These are phyloP conservation scores for Diaporthe capsici DNA, from an alignment of 2,329 filamentous ascomycete species.

Conservation along the genomic window DNA sequence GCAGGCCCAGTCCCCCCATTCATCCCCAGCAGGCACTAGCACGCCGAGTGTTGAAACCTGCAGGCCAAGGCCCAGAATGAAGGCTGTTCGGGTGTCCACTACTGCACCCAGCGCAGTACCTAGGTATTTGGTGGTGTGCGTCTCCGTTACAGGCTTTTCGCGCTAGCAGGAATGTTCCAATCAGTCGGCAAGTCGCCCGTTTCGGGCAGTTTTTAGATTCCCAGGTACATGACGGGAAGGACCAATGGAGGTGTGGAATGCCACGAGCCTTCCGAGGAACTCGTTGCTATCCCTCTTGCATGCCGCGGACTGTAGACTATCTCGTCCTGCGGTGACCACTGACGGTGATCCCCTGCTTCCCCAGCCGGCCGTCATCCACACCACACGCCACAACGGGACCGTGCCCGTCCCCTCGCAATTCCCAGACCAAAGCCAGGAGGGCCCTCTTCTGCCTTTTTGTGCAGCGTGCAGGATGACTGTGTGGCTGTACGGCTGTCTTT, in stretches of 20 bases:
- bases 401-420: conserved; percentile 23
- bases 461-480: conserved; percentile 6
- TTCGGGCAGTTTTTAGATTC: conserved; percentile 1
- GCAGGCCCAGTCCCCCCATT: not conserved
- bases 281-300: not conserved
- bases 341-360: conserved; percentile 22
- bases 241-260: conserved; percentile 21
- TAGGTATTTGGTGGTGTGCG: not conserved
- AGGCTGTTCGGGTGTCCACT: not conserved
- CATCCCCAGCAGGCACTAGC: conserved; percentile 15
- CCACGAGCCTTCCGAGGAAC: not conserved
- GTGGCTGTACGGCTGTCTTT: not conserved
- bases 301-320: not conserved
- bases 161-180: not conserved
- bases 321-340: not conserved
- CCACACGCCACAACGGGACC: conserved; percentile 30
- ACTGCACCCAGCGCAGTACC: too few species aligned
- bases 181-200: conserved; percentile 17
- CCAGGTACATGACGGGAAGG: not conserved
- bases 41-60: conserved; percentile 31
- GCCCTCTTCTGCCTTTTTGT: not conserved
- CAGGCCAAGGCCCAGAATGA: conserved; percentile 22
- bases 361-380: conserved; percentile 30
- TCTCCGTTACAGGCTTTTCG: conserved; percentile 7
- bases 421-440: conserved; percentile 9